Percentiles rank a stretch among this genome's conserved stretches.
phyloP scores from a whole-genome alignment of 306 rosid species.

The Lathyrus sativus region DNA sequence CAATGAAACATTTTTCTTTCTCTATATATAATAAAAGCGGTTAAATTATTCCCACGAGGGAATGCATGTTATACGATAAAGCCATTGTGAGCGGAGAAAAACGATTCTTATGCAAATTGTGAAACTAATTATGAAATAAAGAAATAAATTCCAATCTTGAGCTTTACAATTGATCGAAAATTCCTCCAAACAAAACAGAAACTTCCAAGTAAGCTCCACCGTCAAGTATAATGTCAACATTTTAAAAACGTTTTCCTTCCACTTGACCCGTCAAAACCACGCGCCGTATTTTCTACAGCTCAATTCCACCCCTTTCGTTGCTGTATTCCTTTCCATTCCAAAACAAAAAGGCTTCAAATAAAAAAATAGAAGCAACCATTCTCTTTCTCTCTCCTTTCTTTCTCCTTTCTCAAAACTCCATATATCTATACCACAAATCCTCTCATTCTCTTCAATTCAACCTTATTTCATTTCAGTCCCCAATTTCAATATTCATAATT shows the following conservation, averaged over 20 bases:
- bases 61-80: too few species aligned
- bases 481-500: neutral
- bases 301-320: too few species aligned
- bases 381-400: conserved; percentile 45
- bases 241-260: neutral
- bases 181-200: neutral
- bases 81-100: too few species aligned
- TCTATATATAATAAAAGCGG: too few species aligned
- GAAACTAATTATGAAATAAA: neutral
- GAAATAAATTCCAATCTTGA: neutral
- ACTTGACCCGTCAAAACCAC: conserved; percentile 12
- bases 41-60: too few species aligned
- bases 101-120: too few species aligned
- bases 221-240: conserved; percentile 10
- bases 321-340: too few species aligned
- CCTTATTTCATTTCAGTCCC: neutral
- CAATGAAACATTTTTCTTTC: too few species aligned
- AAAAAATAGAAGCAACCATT: conserved; percentile 38
- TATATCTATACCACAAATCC: neutral
- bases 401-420: conserved; percentile 15
- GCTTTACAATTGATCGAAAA: neutral
- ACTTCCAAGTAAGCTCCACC: conserved; percentile 23
- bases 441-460: neutral
- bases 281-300: neutral
- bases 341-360: too few species aligned